Percentiles rank a stretch among this genome's conserved stretches.
phyloP scores from a whole-genome alignment of 306 rosid species.

The Oxytropis ochrocephala region DNA sequence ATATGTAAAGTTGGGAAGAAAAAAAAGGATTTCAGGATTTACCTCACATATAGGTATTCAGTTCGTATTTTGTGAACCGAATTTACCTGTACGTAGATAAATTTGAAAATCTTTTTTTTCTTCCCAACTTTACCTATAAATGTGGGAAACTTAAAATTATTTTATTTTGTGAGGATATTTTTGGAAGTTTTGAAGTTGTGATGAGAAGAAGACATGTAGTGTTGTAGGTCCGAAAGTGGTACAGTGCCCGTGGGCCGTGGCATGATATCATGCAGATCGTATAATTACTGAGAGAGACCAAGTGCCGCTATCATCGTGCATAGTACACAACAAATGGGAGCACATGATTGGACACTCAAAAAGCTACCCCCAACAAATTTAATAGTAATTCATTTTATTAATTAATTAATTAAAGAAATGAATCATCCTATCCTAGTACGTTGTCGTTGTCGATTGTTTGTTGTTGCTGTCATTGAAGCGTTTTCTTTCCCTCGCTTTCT shows the following conservation, averaged over 20 bases:
- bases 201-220: constrained; percentile 18
- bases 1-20: too few species aligned
- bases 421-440: neutral
- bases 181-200: too few species aligned
- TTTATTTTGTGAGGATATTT: too few species aligned
- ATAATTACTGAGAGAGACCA: neutral
- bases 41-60: too few species aligned
- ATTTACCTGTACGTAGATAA: too few species aligned
- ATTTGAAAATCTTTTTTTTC: too few species aligned
- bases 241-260: neutral
- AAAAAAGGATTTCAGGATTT: too few species aligned
- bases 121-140: too few species aligned
- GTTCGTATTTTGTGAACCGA: too few species aligned
- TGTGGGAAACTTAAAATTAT: too few species aligned
- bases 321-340: neutral
- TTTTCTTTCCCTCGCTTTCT: neutral
- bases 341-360: constrained; percentile 11
- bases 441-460: constrained; percentile 6
- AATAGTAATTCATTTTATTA: too few species aligned
- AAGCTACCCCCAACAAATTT: neutral
- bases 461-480: constrained; percentile 1
- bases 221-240: constrained; percentile 16
- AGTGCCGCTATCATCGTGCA: constrained; percentile 22
- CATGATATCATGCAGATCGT: constrained; percentile 20
- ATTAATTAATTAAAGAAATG: neutral